phyloP scores from a whole-genome alignment of 1,139 yeast species.

The Debaryomyces robertsiae region DNA sequence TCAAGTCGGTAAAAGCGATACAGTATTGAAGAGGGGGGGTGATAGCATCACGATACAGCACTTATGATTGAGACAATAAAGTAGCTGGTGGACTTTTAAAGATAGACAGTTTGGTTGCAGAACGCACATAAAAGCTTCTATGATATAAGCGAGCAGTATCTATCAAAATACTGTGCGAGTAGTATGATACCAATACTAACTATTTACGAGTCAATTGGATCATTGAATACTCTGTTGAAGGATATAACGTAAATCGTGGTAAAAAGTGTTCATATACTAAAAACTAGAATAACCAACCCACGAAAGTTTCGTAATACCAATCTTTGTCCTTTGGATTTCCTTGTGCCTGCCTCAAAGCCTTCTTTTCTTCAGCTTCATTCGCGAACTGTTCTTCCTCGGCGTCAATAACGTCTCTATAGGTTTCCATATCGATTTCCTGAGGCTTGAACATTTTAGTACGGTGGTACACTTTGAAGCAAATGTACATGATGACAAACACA shows the following conservation, averaged over 20 bases:
- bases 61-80: too few species aligned
- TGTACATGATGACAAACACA: slow-evolving; percentile 53
- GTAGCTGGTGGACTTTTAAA: too few species aligned
- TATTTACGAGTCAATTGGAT: not conserved
- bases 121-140: too few species aligned
- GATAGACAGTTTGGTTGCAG: too few species aligned
- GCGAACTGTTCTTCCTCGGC: slow-evolving; percentile 64
- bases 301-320: slow-evolving; percentile 59
- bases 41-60: too few species aligned
- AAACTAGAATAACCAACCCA: slow-evolving; percentile 55
- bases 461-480: slow-evolving; percentile 60
- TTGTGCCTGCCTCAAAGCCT: slow-evolving; percentile 50
- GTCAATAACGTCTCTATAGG: slow-evolving; percentile 67
- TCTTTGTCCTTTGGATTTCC: slow-evolving; percentile 42
- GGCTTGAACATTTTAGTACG: slow-evolving; percentile 56
- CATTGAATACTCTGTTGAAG: not conserved
- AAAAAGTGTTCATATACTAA: slow-evolving; percentile 4
- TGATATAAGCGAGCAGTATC: not conserved
- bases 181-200: not conserved
- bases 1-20: too few species aligned
- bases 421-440: slow-evolving; percentile 62
- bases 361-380: slow-evolving; percentile 44
- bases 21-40: too few species aligned
- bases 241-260: not conserved
- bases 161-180: not conserved